phyloP scores from a whole-genome alignment of 2,329 filamentous ascomycete species.

The Stemphylium beticola region DNA sequence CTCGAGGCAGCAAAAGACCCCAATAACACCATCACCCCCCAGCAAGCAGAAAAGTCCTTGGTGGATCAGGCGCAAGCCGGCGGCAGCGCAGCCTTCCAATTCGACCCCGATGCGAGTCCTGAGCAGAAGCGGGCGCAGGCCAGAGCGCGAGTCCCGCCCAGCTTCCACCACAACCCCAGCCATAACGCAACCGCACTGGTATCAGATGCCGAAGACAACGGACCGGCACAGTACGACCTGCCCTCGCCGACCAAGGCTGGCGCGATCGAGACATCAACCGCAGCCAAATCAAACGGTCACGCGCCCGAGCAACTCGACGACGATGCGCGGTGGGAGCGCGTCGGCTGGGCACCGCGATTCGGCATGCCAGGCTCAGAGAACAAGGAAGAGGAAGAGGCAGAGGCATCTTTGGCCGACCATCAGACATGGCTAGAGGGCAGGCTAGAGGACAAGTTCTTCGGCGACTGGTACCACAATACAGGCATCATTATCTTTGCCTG shows the following conservation, averaged over 20 bases:
- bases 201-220: slow-evolving; percentile 67
- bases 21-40: slow-evolving; percentile 68
- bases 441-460: slow-evolving; percentile 88
- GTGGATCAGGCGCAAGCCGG: slow-evolving; percentile 79
- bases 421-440: slow-evolving; percentile 84
- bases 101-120: slow-evolving; percentile 82
- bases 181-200: slow-evolving; percentile 72
- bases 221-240: slow-evolving; percentile 71
- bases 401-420: slow-evolving; percentile 78
- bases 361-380: slow-evolving; percentile 61
- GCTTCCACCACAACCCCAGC: slow-evolving; percentile 66
- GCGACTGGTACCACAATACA: slow-evolving; percentile 98
- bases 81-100: slow-evolving; percentile 80
- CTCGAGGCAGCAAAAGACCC: slow-evolving; percentile 78
- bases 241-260: slow-evolving; percentile 75
- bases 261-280: slow-evolving; percentile 62
- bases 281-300: slow-evolving; percentile 58
- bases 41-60: slow-evolving; percentile 75
- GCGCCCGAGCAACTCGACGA: slow-evolving; percentile 60
- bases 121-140: slow-evolving; percentile 86
- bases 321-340: slow-evolving; percentile 59
- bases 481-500: slow-evolving; percentile 94
- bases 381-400: slow-evolving; percentile 63
- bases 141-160: slow-evolving; percentile 68
- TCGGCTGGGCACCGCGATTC: slow-evolving; percentile 90